Conservation (phyloP, 148 eudicot species). For the Fagopyrum homotropicum region DNA sequence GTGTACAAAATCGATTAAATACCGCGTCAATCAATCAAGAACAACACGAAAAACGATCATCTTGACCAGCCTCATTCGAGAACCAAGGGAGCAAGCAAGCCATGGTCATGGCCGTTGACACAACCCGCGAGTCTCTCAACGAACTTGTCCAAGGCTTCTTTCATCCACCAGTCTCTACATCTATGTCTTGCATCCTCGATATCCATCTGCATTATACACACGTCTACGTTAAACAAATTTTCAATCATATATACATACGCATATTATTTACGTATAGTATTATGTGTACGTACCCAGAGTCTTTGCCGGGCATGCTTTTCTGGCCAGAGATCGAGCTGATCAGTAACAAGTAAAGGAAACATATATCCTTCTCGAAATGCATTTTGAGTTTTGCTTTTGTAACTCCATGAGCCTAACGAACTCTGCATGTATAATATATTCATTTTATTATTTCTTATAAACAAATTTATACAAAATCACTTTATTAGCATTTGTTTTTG, state of each 20-base stretch:
- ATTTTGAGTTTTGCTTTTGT: slow-evolving; percentile 53
- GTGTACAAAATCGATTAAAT: too few species aligned
- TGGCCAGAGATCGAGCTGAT: slow-evolving; percentile 44
- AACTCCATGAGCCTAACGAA: slow-evolving; percentile 44
- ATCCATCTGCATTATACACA: slow-evolving; percentile 27
- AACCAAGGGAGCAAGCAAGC: background rate
- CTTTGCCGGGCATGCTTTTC: slow-evolving; percentile 42
- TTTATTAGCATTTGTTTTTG: too few species aligned
- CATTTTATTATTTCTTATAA: too few species aligned
- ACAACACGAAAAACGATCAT: too few species aligned
- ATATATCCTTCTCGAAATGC: slow-evolving; percentile 36
- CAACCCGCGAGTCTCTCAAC: slow-evolving; percentile 24
- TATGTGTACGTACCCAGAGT: slow-evolving; percentile 36
- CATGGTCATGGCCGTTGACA: background rate
- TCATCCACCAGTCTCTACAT: slow-evolving; percentile 44
- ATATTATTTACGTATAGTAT: too few species aligned
- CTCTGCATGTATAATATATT: slow-evolving; percentile 15
- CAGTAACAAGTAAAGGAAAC: slow-evolving; percentile 37
- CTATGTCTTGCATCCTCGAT: slow-evolving; percentile 36
- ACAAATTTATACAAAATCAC: too few species aligned
- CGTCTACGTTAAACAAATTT: slow-evolving; percentile 7
- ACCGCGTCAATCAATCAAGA: too few species aligned
- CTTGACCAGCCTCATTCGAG: background rate
- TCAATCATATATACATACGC: too few species aligned
- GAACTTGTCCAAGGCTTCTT: slow-evolving; percentile 43